phyloP scores from a whole-genome alignment of 176 grass and related monocot species.

The Areca catechu region DNA sequence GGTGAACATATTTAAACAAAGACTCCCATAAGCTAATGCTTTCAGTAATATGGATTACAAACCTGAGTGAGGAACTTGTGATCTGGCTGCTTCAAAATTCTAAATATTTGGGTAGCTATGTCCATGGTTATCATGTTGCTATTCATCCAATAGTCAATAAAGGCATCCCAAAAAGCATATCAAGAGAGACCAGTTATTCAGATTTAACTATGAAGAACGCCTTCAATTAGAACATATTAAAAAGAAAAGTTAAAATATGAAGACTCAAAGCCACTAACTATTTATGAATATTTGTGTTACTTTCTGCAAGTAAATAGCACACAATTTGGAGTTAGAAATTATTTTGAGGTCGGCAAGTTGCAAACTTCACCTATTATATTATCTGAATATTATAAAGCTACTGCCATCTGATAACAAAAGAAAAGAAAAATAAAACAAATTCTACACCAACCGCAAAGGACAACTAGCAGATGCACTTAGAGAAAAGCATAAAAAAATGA shows the following conservation, averaged over 20 bases:
- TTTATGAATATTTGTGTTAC: neutral
- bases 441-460: neutral
- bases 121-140: constrained; percentile 86
- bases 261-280: neutral
- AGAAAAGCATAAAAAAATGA: neutral
- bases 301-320: neutral
- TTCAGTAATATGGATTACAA: neutral
- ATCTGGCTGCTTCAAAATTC: constrained; percentile 66
- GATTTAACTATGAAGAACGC: neutral
- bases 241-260: constrained; percentile 2
- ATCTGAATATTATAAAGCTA: neutral
- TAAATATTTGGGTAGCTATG: constrained; percentile 64
- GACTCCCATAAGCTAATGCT: neutral
- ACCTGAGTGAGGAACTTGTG: constrained; percentile 69
- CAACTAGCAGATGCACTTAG: neutral
- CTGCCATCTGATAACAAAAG: neutral
- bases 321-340: neutral
- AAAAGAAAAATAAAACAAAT: neutral
- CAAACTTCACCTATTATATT: neutral
- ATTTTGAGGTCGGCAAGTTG: neutral
- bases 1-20: neutral
- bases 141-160: constrained; percentile 80
- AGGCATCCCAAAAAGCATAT: constrained; percentile 59
- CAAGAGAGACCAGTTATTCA: neutral
- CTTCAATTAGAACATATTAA: neutral